Evolutionary conservation across 495 filamentous ascomycete genomes (phyloP), one percentile per base, ranked within the genome.

Genomic region (Aspergillus ostianus): DNA sequence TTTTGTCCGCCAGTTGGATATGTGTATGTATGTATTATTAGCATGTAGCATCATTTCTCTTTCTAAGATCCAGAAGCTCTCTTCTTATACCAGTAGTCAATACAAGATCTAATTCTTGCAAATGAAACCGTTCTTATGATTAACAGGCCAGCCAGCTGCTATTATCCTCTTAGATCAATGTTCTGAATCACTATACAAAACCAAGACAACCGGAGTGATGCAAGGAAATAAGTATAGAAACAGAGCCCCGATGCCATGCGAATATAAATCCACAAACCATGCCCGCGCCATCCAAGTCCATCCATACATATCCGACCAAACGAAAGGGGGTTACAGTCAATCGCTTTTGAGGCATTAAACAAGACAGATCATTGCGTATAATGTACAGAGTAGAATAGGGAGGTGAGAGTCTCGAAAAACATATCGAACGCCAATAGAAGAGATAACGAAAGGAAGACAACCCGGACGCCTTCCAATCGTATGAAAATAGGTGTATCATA

Each of bases 401-500:
- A 73, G 74, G 67, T 68, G 71, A 72, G 74, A 77, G 68, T 67
- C 65, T 32, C n/a, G 27, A 58, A 47, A 60, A 61, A 58, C 56
- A 18, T 20, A 64, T 26, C 23, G 23, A 61, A 57, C 55, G 48
- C 64, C 60, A 71, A 56, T 58, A 57, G 64, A 47, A 62, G 55
- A 59, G 55, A 64, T 57, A 56, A 67, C 63, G 66, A 71, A 58
- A 61, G 49, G 51, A 58, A 57, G 67, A 72, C 68, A 67, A 68
- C 64, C 71, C 71, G 63, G 65, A 72, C 70, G 71, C 71, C 71
- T 70, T 62, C 70, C 66, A 61, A 62, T 65, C 67, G 63, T 71
- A 70, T 61, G 66, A 70, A 65, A 67, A 73, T 69, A 55, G 62
- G 64, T 69, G 72, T 77, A 76, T 77, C 69, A 73, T 77, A 75